Conservation (phyloP, 192 early-diverging fungal genomes). For the Entophlyctis luteolus region DNA sequence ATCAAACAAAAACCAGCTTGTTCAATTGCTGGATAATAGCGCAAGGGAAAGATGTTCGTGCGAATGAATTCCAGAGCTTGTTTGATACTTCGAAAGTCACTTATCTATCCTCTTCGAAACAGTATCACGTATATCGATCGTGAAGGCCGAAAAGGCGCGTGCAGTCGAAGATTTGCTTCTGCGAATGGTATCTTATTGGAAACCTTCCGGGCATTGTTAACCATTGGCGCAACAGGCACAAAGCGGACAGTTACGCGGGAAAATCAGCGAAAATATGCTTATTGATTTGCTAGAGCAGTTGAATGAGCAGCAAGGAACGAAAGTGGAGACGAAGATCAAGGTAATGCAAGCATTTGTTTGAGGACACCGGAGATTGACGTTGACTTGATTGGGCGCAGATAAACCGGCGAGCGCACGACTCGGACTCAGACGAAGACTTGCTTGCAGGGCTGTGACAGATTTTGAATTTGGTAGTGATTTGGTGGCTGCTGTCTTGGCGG, state of each 20-base stretch:
- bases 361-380: not conserved
- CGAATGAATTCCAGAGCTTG: not conserved
- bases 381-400: not conserved
- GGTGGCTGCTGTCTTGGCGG: too few species aligned
- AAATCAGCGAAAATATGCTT: slow-evolving; percentile 79
- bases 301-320: slow-evolving; percentile 57
- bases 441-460: slow-evolving; percentile 15
- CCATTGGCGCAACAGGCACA: slow-evolving; percentile 46
- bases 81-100: not conserved
- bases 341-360: slow-evolving; percentile 40
- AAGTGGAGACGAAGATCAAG: slow-evolving; percentile 69
- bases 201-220: too few species aligned
- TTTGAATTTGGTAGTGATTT: not conserved
- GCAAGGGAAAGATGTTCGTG: slow-evolving; percentile 76
- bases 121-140: slow-evolving; percentile 88
- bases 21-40: slow-evolving; percentile 74
- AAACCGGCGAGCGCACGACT: slow-evolving; percentile 34
- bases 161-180: slow-evolving; percentile 87
- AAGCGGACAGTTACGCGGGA: slow-evolving; percentile 72
- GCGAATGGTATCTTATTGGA: slow-evolving; percentile 64
- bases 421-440: slow-evolving; percentile 43
- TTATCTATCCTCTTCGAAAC: not conserved
- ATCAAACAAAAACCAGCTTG: slow-evolving; percentile 46
- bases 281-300: slow-evolving; percentile 82
- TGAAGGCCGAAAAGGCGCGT: slow-evolving; percentile 83